Evolutionary conservation across 176 grass and related monocot genomes (phyloP).

Genomic region (Avena sativa): DNA sequence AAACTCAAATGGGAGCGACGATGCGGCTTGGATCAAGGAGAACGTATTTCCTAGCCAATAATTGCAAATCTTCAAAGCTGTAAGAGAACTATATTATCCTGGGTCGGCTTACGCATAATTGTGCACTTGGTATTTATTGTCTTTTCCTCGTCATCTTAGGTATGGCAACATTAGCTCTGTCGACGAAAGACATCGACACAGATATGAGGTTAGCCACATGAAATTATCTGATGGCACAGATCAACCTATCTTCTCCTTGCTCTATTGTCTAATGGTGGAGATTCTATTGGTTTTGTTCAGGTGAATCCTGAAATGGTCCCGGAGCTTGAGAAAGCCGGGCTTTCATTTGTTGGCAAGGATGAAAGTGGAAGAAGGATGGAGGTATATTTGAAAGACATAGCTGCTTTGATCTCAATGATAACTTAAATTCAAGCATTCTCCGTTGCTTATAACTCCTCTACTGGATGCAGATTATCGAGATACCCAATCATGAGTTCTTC

Average conservation of each 20-base stretch:
- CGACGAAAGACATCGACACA: conserved; percentile 90
- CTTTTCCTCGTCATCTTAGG: conserved; percentile 47
- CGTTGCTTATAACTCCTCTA: conserved; percentile 32
- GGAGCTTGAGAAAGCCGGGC: conserved; percentile 82
- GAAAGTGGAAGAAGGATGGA: conserved; percentile 85
- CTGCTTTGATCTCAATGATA: conserved; percentile 6
- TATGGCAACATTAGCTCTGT: conserved; percentile 68
- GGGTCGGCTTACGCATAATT: not conserved
- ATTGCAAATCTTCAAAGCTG: conserved; percentile 81
- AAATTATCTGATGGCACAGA: conserved; percentile 31
- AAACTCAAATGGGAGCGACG: conserved; percentile 94
- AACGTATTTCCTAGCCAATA: conserved; percentile 67
- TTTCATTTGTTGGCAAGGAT: conserved; percentile 92
- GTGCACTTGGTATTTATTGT: not conserved
- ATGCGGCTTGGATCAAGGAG: conserved; percentile 95
- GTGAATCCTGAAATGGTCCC: conserved; percentile 93
- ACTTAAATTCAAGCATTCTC: conserved; percentile 24
- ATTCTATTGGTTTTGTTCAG: conserved; percentile 54
- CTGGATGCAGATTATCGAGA: conserved; percentile 81
- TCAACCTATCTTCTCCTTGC: not conserved
- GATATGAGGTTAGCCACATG: conserved; percentile 82
- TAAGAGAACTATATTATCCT: conserved; percentile 53
- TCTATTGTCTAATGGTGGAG: conserved; percentile 17
- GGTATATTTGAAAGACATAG: conserved; percentile 53
- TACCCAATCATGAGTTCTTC: conserved; percentile 79